Base-by-base conservation (phyloP, 2,329 filamentous ascomycete species). In the Emmonsia crescens region DNA sequence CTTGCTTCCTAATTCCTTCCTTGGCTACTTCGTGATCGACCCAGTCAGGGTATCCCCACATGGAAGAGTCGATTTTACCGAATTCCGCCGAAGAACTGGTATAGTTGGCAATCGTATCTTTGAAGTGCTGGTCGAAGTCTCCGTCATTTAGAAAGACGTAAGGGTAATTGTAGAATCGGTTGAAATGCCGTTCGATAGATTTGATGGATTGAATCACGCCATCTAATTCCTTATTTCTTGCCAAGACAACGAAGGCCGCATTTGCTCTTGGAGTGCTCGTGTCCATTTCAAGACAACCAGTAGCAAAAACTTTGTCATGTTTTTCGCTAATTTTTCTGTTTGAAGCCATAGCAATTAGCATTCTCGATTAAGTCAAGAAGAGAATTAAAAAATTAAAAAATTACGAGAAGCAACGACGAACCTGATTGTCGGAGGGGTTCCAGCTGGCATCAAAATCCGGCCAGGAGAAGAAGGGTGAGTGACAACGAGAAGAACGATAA, bases 1-100 rank as follows among this genome's bases (percentile, higher is more conserved):
- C 94, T 76, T 99, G 94, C 78, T 96, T 96, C 60, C 89, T 86
- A 71, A 99, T 96, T 64, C 93, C 93, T 76, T 99, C 94, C 77
- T 92, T 91, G 66, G 92, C 93, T 60, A 96, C 90, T 74, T 94
- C 92, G 68, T 86, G 84, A 73, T 99, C 92, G 59, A 94, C 89
- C 94, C 94, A 99, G 69, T 96, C 91, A 5, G 94, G 94, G 74
- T 88, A 97, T 24, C 92, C 93, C 94, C 94, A 99, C 85, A 95
- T 94, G 62, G 87, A 86, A 4, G 88, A 82, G 62, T 90, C 87
- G 66, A 99, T 95, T 78, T 90, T 92, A 73, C 94, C 94, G 78
- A 96, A 99, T 77, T 99, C 93, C 60, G 96, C 89, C 0, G 82
- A 76, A 40, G 83, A 83, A 60, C 89, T 95, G n/a, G 92, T 96